Conservation (phyloP, 129 eudicot species). For the Solidago caesia region DNA sequence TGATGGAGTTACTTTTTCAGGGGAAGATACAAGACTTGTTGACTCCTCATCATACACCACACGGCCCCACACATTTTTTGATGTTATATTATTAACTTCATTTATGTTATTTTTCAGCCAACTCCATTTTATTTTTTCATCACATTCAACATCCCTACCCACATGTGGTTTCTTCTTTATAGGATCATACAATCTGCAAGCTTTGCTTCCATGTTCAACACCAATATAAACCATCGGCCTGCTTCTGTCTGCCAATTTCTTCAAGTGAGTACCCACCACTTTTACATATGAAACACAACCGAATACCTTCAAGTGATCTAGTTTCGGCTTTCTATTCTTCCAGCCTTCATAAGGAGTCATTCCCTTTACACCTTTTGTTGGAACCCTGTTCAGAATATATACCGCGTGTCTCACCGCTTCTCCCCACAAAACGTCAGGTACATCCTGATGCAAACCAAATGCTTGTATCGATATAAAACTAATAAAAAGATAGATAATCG, state of each 20-base stretch:
- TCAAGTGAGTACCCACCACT: background rate
- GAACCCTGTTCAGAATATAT: background rate
- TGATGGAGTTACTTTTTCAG: no score
- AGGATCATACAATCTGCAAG: background rate
- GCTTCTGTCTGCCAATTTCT: background rate
- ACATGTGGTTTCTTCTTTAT: background rate
- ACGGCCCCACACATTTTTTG: no score
- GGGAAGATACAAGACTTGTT: no score
- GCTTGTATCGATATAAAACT: no score
- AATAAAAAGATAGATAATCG: no score
- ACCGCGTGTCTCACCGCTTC: constrained; percentile 5
- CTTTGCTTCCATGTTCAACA: background rate
- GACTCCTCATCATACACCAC: no score
- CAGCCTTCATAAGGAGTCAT: constrained; percentile 16
- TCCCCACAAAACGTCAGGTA: constrained; percentile 5
- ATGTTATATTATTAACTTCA: no score
- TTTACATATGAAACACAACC: background rate
- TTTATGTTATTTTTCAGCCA: background rate
- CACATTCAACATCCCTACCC: background rate
- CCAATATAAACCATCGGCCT: background rate
- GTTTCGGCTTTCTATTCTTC: constrained; percentile 3
- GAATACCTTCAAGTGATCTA: background rate
- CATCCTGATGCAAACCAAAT: no score
- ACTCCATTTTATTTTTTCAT: background rate
- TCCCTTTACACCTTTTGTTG: background rate